Evolutionary conservation across 169 alveolate species (phyloP).

Genomic region (Eimeria brunetti): DNA sequence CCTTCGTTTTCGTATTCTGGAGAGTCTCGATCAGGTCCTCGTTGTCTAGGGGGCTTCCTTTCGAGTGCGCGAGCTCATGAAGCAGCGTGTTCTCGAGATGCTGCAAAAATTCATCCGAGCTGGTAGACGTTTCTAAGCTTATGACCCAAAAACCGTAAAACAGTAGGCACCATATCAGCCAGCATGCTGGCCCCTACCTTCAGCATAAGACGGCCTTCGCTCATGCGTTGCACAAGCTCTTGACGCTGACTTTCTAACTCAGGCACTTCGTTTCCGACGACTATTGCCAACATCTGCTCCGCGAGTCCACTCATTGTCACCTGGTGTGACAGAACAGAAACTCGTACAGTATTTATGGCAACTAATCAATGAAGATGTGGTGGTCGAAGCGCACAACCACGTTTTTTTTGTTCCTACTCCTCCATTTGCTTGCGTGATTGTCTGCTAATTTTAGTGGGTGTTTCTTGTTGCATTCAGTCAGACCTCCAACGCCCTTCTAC

Average conservation of each 20-base stretch:
- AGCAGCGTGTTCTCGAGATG: constrained; percentile 93
- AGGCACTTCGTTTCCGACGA: constrained; percentile 96
- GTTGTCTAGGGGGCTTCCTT: constrained; percentile 95
- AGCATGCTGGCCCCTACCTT: constrained; percentile 78
- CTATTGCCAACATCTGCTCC: constrained; percentile 95
- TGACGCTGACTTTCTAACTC: constrained; percentile 94
- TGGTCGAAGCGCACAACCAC: too few relatives aligned
- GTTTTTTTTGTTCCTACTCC: too few relatives aligned
- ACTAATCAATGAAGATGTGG: background rate
- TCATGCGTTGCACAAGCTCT: constrained; percentile 92
- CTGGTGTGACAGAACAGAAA: constrained; percentile 5
- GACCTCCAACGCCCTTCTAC: background rate
- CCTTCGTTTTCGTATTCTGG: constrained; percentile 93
- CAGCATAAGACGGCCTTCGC: constrained; percentile 91
- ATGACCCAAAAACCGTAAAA: background rate
- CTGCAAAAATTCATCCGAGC: constrained; percentile 14
- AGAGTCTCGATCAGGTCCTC: constrained; percentile 93
- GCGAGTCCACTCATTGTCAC: constrained; percentile 94
- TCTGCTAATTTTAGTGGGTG: background rate
- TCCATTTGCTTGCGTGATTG: too few relatives aligned
- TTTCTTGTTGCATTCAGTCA: background rate
- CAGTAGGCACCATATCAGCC: background rate
- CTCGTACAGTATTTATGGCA: background rate
- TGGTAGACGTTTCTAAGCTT: background rate
- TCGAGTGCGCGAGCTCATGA: constrained; percentile 93